Percentiles rank a stretch among this genome's conserved stretches.
phyloP scores from a whole-genome alignment of 441 rosid species.

The Brassica balearica region DNA sequence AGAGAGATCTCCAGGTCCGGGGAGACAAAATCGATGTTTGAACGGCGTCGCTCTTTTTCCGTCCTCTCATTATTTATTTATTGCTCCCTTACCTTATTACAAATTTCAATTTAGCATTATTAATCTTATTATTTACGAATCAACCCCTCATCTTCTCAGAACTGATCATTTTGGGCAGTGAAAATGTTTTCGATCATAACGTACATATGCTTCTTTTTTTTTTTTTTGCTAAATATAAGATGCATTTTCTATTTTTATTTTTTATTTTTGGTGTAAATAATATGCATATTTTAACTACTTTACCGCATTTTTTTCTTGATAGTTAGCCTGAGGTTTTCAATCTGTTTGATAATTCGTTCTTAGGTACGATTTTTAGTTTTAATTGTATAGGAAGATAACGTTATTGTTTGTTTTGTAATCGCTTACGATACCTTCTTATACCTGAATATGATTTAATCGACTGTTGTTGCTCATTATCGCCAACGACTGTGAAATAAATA shows the following conservation, averaged over 20 bases:
- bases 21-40: conserved; percentile 24
- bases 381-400: not conserved
- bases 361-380: not conserved
- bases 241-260: not conserved
- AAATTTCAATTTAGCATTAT: not conserved
- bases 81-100: not conserved
- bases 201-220: too few species aligned
- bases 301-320: not conserved
- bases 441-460: not conserved
- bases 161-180: not conserved
- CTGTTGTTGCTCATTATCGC: not conserved
- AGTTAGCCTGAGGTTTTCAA: not conserved
- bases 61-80: not conserved
- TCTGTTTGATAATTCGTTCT: not conserved
- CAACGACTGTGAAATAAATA: not conserved
- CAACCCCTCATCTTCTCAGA: not conserved
- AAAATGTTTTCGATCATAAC: not conserved
- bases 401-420: not conserved
- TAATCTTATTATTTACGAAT: not conserved
- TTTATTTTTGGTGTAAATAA: not conserved
- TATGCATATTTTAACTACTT: not conserved
- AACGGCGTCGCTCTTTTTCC: conserved; percentile 41
- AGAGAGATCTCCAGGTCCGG: conserved; percentile 37
- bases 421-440: not conserved
- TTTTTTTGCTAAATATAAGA: not conserved